Conservation (phyloP, 73 alveolate genomes). For the Uronychia binucleata region DNA sequence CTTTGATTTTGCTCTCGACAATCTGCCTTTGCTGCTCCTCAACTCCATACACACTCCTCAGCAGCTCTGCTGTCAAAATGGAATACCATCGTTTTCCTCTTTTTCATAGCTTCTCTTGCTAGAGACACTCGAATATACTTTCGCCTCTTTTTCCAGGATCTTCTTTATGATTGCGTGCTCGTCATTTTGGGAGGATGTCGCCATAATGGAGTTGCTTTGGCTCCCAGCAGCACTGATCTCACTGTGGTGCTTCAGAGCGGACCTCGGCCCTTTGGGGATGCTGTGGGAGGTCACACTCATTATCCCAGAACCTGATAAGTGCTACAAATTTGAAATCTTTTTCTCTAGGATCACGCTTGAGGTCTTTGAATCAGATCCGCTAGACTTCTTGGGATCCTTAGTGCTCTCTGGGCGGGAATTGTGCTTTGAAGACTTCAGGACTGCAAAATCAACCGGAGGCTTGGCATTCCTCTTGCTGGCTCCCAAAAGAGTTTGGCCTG, state of each 20-base stretch:
- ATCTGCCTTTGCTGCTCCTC: too few relatives aligned
- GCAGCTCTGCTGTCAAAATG: not conserved
- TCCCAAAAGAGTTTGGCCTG: not conserved
- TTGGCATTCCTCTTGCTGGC: not conserved
- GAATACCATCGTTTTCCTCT: not conserved
- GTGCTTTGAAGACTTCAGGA: not conserved
- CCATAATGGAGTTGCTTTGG: not conserved
- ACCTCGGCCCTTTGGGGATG: not conserved
- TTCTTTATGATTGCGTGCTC: not conserved
- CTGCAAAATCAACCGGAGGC: not conserved
- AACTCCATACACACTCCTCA: not conserved
- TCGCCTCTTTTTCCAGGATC: not conserved
- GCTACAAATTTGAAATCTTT: not conserved
- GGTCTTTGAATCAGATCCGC: not conserved
- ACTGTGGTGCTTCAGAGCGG: not conserved
- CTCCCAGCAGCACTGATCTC: not conserved
- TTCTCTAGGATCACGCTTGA: not conserved
- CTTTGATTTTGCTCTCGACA: too few relatives aligned
- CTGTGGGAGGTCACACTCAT: not conserved
- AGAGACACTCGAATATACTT: not conserved
- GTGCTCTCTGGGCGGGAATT: not conserved
- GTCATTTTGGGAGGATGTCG: not conserved
- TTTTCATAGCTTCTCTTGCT: not conserved
- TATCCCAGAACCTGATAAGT: not conserved
- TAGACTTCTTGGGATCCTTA: not conserved